phyloP scores from a whole-genome alignment of 1,139 yeast species.

The Suhomyces terraborum region DNA sequence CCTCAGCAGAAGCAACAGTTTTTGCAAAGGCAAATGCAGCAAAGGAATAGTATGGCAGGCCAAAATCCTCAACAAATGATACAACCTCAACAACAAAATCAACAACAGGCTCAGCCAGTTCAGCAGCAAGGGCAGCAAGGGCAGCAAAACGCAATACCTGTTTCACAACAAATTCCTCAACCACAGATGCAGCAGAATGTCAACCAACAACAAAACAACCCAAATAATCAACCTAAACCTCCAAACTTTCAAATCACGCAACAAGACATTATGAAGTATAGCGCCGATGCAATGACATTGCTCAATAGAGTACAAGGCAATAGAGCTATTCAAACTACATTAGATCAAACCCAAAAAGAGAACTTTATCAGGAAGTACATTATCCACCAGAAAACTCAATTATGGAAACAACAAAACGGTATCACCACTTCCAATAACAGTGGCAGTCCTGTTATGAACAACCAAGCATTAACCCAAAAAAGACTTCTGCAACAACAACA shows the following conservation, averaged over 20 bases:
- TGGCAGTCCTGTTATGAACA: constrained; percentile 11
- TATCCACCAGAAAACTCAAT: constrained; percentile 42
- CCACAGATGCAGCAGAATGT: constrained; percentile 18
- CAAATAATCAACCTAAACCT: constrained; percentile 24
- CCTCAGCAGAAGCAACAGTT: constrained; percentile 43
- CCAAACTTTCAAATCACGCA: constrained; percentile 45
- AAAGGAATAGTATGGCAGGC: constrained; percentile 21
- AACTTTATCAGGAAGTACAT: constrained; percentile 44
- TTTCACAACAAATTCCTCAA: constrained; percentile 12
- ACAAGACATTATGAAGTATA: constrained; percentile 45
- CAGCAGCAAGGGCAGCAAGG: constrained; percentile 9
- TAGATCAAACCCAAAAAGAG: constrained; percentile 42
- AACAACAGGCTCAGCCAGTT: constrained; percentile 20
- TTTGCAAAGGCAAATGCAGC: constrained; percentile 38
- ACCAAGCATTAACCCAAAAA: constrained; percentile 8
- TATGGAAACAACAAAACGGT: constrained; percentile 44
- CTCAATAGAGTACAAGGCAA: constrained; percentile 42
- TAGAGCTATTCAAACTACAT: constrained; percentile 38
- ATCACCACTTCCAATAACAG: constrained; percentile 18
- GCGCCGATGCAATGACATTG: constrained; percentile 44
- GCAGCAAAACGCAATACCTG: constrained; percentile 5
- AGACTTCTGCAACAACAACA: constrained; percentile 13
- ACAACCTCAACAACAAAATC: constrained; percentile 38
- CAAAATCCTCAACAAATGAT: constrained; percentile 42
- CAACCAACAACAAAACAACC: constrained; percentile 18